Evolutionary conservation across 345 rosid genomes (phyloP), one percentile per base, ranked within the genome.

Genomic region (Sapria himalayana): DNA sequence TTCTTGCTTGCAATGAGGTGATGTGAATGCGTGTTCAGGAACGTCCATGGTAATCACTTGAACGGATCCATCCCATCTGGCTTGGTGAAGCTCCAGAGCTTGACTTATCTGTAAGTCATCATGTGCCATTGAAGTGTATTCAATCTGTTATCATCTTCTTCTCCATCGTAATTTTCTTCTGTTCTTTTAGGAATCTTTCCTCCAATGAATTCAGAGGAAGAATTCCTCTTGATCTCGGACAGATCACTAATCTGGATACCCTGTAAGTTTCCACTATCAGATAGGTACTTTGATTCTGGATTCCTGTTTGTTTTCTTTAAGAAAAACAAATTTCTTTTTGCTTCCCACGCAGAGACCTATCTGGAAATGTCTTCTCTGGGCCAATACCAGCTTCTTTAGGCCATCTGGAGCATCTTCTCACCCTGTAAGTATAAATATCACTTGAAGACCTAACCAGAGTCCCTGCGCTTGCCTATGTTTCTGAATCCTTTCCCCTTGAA

Each of bases 361-460:
- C 99, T 0, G 48, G 67, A 50, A 91, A 91, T 48, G 52, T 64
- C 34, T 80, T 91, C 52, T 71, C 79, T 3, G 93, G 99, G 4
- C 52, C 68, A 20, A 14, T 84, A 45, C 95, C 93, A 15, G 59
- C 77, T 58, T 74, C 84, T 39, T 34, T 91, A 44, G 92, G 95
- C 54, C 84, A 59, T 43, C 69, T 91, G 12, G 99, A 91, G 62
- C 99, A 91, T 63, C 93, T 91, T 45, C 91, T 91, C 37, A 69
- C 56, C 7, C 54, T 91, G 99, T 91, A 67, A 59, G 73, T 39
- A 10, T 24, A 0, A 29, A 2, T 9, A n/a, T n/a, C n/a, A n/a
- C n/a, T n/a, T n/a, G n/a, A n/a, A n/a, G n/a, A n/a, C n/a, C n/a
- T n/a, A n/a, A n/a, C n/a, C n/a, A n/a, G n/a, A n/a, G n/a, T n/a